Conservation (phyloP, 345 rosid species). For the Sonneratia alba region DNA sequence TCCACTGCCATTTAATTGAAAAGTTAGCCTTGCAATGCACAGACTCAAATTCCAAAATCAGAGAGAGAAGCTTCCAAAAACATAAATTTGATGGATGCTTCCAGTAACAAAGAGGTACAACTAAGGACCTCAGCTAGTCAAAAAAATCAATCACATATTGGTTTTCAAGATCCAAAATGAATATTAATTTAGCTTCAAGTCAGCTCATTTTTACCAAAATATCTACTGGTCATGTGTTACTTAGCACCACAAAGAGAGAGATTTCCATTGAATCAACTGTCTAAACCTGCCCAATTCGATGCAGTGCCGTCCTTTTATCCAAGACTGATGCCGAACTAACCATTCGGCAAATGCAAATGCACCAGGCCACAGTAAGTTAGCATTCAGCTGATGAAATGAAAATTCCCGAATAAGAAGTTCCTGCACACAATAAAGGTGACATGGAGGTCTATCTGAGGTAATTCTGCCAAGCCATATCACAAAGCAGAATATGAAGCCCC, state of each 20-base stretch:
- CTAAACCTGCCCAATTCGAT: slow-evolving; percentile 85
- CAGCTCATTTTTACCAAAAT: neutral
- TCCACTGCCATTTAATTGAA: slow-evolving; percentile 45
- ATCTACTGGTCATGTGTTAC: neutral
- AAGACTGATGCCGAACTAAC: slow-evolving; percentile 46
- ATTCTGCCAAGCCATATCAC: neutral
- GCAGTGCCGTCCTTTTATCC: slow-evolving; percentile 46
- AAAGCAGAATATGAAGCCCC: neutral
- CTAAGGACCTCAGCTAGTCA: neutral
- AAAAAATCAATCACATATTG: neutral
- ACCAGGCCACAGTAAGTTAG: slow-evolving; percentile 98
- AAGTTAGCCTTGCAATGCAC: neutral
- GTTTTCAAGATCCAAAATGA: slow-evolving; percentile 1
- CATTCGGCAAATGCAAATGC: slow-evolving; percentile 86
- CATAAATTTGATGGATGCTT: neutral
- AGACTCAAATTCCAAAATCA: neutral
- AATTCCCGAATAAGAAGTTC: slow-evolving; percentile 71
- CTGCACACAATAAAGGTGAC: slow-evolving; percentile 25
- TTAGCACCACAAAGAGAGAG: neutral
- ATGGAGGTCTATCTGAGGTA: neutral
- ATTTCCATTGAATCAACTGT: neutral
- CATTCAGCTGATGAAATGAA: slow-evolving; percentile 85
- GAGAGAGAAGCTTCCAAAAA: neutral
- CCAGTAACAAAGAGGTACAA: neutral
- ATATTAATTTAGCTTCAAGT: neutral